phyloP scores from a whole-genome alignment of 2,329 filamentous ascomycete genomes.

The Orbilia ellipsospora region DNA sequence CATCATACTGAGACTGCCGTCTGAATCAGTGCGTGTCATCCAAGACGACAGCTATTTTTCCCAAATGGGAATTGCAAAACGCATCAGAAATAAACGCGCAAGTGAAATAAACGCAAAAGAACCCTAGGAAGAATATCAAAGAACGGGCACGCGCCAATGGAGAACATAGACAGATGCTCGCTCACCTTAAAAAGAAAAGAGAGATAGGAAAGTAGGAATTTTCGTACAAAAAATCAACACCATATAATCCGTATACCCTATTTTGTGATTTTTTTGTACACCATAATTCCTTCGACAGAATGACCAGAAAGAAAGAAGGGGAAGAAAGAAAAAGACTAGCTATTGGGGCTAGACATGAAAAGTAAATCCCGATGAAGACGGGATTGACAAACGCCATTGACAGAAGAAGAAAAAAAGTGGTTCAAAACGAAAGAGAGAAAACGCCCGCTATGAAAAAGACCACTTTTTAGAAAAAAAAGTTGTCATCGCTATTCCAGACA shows the following conservation, averaged over 20 bases:
- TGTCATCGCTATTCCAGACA: not conserved
- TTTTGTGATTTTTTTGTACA: slow-evolving; percentile 3
- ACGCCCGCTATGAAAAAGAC: slow-evolving; percentile 48
- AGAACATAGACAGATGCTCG: slow-evolving; percentile 42
- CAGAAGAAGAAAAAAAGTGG: not conserved
- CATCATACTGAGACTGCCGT: too few relatives aligned
- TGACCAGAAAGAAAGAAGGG: slow-evolving; percentile 5
- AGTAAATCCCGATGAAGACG: slow-evolving; percentile 1
- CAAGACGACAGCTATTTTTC: not conserved
- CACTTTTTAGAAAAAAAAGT: not conserved
- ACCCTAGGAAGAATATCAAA: slow-evolving; percentile 6
- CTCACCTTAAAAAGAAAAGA: slow-evolving; percentile 13
- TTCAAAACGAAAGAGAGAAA: slow-evolving; percentile 8
- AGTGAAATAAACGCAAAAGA: not conserved
- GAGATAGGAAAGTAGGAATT: not conserved
- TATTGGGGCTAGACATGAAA: not conserved
- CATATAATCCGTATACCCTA: slow-evolving; percentile 16
- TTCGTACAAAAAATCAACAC: slow-evolving; percentile 14
- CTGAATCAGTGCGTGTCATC: not conserved
- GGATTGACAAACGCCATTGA: slow-evolving; percentile 3
- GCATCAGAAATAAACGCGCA: slow-evolving; percentile 8
- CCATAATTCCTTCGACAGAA: slow-evolving; percentile 12
- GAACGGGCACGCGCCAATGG: slow-evolving; percentile 14
- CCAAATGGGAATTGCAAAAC: not conserved
- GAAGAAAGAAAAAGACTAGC: slow-evolving; percentile 12